Conservation (phyloP, 2,329 filamentous ascomycete genomes). For the Penicillium aurantiogriseum region DNA sequence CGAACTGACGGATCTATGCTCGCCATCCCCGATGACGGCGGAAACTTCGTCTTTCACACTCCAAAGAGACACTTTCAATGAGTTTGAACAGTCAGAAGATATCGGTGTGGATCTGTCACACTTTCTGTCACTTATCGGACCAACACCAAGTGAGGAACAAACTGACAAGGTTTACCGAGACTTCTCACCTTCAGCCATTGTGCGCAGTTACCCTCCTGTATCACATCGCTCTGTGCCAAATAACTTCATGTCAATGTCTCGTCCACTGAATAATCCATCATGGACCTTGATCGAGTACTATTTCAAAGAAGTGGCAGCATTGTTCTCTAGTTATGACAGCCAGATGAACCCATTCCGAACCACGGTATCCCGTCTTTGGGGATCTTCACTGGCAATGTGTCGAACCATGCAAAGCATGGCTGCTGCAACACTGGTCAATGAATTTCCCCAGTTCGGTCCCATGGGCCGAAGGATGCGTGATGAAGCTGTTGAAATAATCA, state of each 20-base stretch:
- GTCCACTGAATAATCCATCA: slow-evolving; percentile 48
- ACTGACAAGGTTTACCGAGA: slow-evolving; percentile 17
- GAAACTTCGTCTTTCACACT: slow-evolving; percentile 18
- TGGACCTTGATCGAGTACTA: slow-evolving; percentile 62
- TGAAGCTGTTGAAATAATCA: slow-evolving; percentile 53
- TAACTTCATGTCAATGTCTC: slow-evolving; percentile 38
- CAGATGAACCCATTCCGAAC: slow-evolving; percentile 61
- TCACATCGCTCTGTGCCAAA: slow-evolving; percentile 21
- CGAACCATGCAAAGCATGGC: slow-evolving; percentile 65
- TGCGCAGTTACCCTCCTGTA: slow-evolving; percentile 34
- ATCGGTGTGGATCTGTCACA: slow-evolving; percentile 22
- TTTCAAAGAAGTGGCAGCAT: slow-evolving; percentile 60
- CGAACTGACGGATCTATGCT: slow-evolving; percentile 34
- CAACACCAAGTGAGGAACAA: slow-evolving; percentile 17
- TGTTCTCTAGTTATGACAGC: slow-evolving; percentile 66
- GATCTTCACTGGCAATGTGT: slow-evolving; percentile 58
- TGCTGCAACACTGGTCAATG: slow-evolving; percentile 59
- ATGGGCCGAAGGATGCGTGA: slow-evolving; percentile 53
- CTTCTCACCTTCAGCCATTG: slow-evolving; percentile 35
- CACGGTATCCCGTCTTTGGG: slow-evolving; percentile 57
- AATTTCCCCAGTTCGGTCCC: slow-evolving; percentile 54
- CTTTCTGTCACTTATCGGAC: slow-evolving; percentile 28
- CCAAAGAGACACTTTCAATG: slow-evolving; percentile 16
- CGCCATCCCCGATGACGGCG: slow-evolving; percentile 23
- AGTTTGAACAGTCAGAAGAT: slow-evolving; percentile 22